A percentile compares a stretch with the other conserved stretches of the same genome.
Conservation (phyloP, 352 stramenopile species). For the Phytophthora citrophthora region DNA sequence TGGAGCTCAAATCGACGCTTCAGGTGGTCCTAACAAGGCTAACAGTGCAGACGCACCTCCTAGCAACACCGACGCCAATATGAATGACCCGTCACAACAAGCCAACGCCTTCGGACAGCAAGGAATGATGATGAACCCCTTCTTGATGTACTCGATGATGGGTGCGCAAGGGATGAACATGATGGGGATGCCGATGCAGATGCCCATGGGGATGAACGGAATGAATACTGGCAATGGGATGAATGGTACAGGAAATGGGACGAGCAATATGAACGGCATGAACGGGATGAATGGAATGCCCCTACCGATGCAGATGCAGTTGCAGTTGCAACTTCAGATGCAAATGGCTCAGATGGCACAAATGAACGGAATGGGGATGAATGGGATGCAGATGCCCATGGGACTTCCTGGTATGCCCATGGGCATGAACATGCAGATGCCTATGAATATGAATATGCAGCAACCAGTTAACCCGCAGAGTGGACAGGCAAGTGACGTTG, state of each 20-base stretch:
- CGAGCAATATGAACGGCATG: slow-evolving; percentile 17
- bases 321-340: slow-evolving; percentile 43
- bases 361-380: slow-evolving; percentile 55
- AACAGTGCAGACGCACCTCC: slow-evolving; percentile 1
- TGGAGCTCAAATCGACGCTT: background rate
- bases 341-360: slow-evolving; percentile 52
- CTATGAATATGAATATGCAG: slow-evolving; percentile 43
- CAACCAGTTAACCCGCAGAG: slow-evolving; percentile 45
- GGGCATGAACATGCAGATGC: slow-evolving; percentile 59
- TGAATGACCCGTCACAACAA: slow-evolving; percentile 25
- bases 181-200: slow-evolving; percentile 60
- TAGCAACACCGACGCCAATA: slow-evolving; percentile 19
- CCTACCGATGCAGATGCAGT: slow-evolving; percentile 46
- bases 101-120: slow-evolving; percentile 32
- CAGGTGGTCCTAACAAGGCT: slow-evolving; percentile 8
- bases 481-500: slow-evolving; percentile 33
- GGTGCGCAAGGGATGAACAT: slow-evolving; percentile 45
- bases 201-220: slow-evolving; percentile 50
- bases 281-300: slow-evolving; percentile 42
- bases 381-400: slow-evolving; percentile 62
- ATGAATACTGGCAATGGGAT: slow-evolving; percentile 12
- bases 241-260: slow-evolving; percentile 8
- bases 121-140: slow-evolving; percentile 83
- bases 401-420: slow-evolving; percentile 43
- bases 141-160: slow-evolving; percentile 90